Base-by-base conservation (phyloP, 148 eudicot genomes). In the Camellia japonica region DNA sequence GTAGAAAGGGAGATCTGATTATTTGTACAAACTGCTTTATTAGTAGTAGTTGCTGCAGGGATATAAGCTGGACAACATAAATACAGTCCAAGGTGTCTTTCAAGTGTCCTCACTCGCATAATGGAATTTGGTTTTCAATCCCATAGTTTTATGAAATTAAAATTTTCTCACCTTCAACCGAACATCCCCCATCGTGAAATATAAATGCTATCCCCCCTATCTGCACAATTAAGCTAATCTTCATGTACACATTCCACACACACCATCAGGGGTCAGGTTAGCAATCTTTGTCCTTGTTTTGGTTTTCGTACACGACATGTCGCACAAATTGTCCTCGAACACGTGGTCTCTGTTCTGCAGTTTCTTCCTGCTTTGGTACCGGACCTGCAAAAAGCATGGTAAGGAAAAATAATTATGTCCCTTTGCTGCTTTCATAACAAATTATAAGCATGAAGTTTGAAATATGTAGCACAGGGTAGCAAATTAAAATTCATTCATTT, bases 261-360 rank as follows among this genome's bases (percentile, higher is more conserved):
- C 83, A 75, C 74, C 59, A 83, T 61, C 61, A 68, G 71, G 73
- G 71, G 67, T 46, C 9, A 79, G 69, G 91, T 88, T 78, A 90
- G 88, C 85, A 83, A 78, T 89, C 90, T 78, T 85, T 79, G 63
- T 74, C 89, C 78, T 76, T 80, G 75, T 75, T 87, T 78, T 82
- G 83, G 75, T 74, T 83, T 67, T 89, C 88, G 55, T 81, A 80
- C 71, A 49, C 81, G 16, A 44, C 75, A 68, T 88, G 93, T 75
- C 85, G 82, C 51, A 88, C 93, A 75, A 91, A 85, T 60, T 93
- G 93, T 67, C 94, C 97, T 51, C 88, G 89, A 18, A 93, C 86
- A 73, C 91, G 94, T 3, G 94, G 97, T 83, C 97, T 84, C 73
- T 93, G 89, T 64, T 93, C 97, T 76, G 97, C 97, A 91, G 86